These are phyloP conservation scores for Exophiala oligosperma DNA, from an alignment of 2,329 filamentous ascomycete species.

Conservation along the genomic window DNA sequence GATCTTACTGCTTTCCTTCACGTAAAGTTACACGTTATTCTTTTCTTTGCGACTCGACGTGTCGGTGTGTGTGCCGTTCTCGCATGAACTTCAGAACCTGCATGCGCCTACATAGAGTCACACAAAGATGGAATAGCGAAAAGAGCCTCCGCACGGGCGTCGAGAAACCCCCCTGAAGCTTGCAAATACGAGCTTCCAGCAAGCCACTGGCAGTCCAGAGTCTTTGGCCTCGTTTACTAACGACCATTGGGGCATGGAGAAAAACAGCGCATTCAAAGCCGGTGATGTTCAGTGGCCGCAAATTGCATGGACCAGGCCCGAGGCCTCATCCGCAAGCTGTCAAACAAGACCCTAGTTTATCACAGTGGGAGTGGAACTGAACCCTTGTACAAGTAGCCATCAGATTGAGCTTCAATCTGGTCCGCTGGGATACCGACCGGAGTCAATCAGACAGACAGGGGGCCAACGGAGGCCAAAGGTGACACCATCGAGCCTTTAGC, in stretches of 20 bases:
- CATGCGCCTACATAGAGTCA: neutral
- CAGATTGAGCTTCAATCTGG: neutral
- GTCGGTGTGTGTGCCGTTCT: neutral
- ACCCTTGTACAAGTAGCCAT: neutral
- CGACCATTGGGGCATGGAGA: neutral
- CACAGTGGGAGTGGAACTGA: neutral
- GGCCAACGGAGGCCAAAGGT: neutral
- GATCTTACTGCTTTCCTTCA: neutral
- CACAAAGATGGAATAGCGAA: neutral
- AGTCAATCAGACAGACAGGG: neutral
- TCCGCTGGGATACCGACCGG: neutral
- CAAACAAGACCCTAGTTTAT: neutral
- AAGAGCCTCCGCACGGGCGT: neutral
- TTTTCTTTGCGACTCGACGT: neutral
- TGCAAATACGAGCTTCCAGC: neutral
- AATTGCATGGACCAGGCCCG: neutral
- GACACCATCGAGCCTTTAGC: conserved; percentile 3
- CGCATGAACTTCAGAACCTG: neutral
- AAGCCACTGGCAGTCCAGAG: conserved; percentile 5
- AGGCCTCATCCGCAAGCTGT: neutral
- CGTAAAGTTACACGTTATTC: neutral
- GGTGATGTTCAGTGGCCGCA: neutral
- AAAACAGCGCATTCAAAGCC: neutral
- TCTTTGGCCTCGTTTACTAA: neutral
- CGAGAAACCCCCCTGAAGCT: neutral